These are phyloP conservation scores for Trichosanthes truncata DNA, from an alignment of 306 rosid species.

Conservation along the genomic window DNA sequence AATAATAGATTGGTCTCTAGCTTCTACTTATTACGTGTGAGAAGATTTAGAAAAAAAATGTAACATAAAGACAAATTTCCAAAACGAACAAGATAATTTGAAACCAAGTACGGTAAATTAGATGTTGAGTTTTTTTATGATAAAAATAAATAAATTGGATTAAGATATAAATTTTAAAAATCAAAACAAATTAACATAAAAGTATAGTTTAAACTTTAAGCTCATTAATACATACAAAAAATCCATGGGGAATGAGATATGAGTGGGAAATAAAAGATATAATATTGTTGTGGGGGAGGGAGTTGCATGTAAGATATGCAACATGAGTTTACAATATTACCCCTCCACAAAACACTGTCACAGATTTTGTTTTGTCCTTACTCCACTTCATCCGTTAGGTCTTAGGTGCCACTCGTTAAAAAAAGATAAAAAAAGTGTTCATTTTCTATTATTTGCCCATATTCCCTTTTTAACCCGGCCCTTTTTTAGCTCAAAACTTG, in stretches of 20 bases:
- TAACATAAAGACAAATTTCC: too few species aligned
- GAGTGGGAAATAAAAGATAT: not conserved
- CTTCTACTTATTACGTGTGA: too few species aligned
- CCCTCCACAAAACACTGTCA: not conserved
- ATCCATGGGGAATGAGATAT: not conserved
- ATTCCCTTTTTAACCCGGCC: not conserved
- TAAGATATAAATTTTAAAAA: too few species aligned
- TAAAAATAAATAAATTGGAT: too few species aligned
- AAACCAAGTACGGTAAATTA: too few species aligned
- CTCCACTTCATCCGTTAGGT: not conserved
- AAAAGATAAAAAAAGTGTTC: not conserved
- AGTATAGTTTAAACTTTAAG: not conserved
- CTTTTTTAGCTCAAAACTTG: not conserved
- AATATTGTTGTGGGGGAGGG: not conserved
- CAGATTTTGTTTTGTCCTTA: not conserved
- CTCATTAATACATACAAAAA: not conserved
- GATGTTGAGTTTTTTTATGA: too few species aligned
- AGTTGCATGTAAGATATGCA: not conserved
- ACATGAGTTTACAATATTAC: not conserved
- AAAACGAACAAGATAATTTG: too few species aligned
- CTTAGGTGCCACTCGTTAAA: not conserved
- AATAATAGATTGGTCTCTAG: too few species aligned
- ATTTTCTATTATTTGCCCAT: not conserved
- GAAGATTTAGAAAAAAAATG: too few species aligned
- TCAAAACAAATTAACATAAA: too few species aligned